Evolutionary conservation across 2,329 filamentous ascomycete genomes (phyloP).

Genomic region (Clonostachys chloroleuca): DNA sequence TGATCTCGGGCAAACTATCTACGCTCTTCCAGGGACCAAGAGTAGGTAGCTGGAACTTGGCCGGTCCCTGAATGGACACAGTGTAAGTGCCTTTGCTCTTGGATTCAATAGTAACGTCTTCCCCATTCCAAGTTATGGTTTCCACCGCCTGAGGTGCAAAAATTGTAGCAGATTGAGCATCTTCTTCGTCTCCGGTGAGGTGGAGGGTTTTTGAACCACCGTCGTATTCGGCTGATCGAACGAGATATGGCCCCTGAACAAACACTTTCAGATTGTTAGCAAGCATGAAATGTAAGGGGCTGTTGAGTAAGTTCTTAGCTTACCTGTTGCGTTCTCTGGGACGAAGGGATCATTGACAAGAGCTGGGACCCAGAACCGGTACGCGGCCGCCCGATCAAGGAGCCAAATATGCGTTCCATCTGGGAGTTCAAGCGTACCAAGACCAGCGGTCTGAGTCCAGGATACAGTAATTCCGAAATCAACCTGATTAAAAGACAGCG

Average conservation of each 20-base stretch:
- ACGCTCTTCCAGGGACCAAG: slow-evolving; percentile 39
- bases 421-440: slow-evolving; percentile 37
- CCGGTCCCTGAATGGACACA: slow-evolving; percentile 15
- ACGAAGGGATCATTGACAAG: slow-evolving; percentile 40
- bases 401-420: slow-evolving; percentile 45
- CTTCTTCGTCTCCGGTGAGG: slow-evolving; percentile 38
- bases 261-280: slow-evolving; percentile 26
- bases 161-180: slow-evolving; percentile 34
- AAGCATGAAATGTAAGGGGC: not conserved
- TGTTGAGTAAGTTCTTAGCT: not conserved
- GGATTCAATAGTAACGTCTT: slow-evolving; percentile 19
- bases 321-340: slow-evolving; percentile 37
- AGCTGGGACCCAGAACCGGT: slow-evolving; percentile 51
- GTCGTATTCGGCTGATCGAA: slow-evolving; percentile 34
- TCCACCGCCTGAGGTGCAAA: slow-evolving; percentile 40
- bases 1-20: slow-evolving; percentile 43
- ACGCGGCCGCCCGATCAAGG: slow-evolving; percentile 48
- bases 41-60: slow-evolving; percentile 26
- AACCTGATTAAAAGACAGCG: slow-evolving; percentile 32
- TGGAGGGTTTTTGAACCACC: slow-evolving; percentile 25
- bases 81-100: slow-evolving; percentile 17
- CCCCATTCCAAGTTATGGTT: slow-evolving; percentile 47
- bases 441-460: slow-evolving; percentile 43
- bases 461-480: slow-evolving; percentile 33
- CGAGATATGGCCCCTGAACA: slow-evolving; percentile 46